These are phyloP conservation scores for Micromonas commoda DNA, from an alignment of 139 green algal species.

Conservation along the genomic window DNA sequence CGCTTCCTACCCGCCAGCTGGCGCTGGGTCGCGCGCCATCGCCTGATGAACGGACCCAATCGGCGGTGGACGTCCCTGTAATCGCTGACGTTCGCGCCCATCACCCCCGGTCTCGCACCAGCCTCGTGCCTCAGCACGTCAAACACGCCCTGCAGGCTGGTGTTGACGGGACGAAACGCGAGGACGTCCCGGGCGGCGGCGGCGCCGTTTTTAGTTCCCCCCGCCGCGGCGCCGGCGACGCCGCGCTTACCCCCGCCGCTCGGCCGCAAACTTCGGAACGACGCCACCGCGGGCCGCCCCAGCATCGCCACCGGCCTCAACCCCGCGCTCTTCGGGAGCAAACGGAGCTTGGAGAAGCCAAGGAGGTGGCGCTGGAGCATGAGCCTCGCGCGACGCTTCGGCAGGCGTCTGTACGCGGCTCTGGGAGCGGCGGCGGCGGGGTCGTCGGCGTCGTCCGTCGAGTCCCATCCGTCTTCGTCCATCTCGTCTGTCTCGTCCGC, in stretches of 20 bases:
- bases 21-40: conserved; percentile 12
- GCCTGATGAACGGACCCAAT: conserved; percentile 52
- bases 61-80: conserved; percentile 59
- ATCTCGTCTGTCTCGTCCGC: too few relatives aligned
- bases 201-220: conserved; percentile 10
- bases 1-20: not conserved
- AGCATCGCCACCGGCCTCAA: conserved; percentile 76
- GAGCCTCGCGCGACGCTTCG: not conserved
- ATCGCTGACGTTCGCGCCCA: conserved; percentile 66
- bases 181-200: conserved; percentile 32
- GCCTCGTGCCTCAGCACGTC: conserved; percentile 63
- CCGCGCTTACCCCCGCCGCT: too few relatives aligned
- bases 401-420: not conserved
- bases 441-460: conserved; percentile 28
- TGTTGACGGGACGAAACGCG: conserved; percentile 68
- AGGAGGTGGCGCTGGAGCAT: not conserved
- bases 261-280: not conserved
- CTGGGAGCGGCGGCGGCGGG: not conserved
- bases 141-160: conserved; percentile 49
- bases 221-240: conserved; percentile 36
- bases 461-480: not conserved
- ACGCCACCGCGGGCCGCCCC: conserved; percentile 24
- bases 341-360: conserved; percentile 60
- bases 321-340: conserved; percentile 68
- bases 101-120: conserved; percentile 31